Evolutionary conservation across 306 rosid genomes (phyloP).

Genomic region (Quercus alba): DNA sequence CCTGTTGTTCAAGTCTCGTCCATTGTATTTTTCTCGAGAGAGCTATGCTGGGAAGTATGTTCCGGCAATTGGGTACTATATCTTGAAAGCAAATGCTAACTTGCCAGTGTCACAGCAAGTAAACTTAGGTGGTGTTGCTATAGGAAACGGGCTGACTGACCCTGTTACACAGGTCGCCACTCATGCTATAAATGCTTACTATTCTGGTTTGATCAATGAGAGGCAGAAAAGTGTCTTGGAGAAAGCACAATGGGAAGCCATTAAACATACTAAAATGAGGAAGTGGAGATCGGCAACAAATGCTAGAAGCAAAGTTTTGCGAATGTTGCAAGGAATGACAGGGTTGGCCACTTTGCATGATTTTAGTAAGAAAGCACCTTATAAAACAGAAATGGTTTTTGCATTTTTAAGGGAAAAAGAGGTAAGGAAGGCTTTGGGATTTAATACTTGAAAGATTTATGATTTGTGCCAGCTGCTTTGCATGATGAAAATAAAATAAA

Average conservation of each 20-base stretch:
- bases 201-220: constrained; percentile 6
- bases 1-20: too few species aligned
- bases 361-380: constrained; percentile 38
- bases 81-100: too few species aligned
- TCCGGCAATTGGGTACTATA: too few species aligned
- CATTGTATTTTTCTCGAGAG: too few species aligned
- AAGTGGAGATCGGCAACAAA: constrained; percentile 55
- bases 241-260: constrained; percentile 44
- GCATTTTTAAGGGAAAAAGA: constrained; percentile 35
- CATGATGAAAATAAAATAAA: constrained; percentile 14
- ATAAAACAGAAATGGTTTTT: constrained; percentile 31
- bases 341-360: constrained; percentile 73
- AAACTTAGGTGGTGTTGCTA: too few species aligned
- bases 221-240: constrained; percentile 55
- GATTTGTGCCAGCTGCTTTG: constrained; percentile 40
- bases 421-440: constrained; percentile 49
- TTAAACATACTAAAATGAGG: constrained; percentile 17
- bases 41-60: too few species aligned
- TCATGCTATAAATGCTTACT: too few species aligned
- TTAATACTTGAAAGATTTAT: constrained; percentile 27
- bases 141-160: too few species aligned
- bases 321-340: constrained; percentile 36
- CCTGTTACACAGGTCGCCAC: too few species aligned
- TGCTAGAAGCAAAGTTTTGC: constrained; percentile 26
- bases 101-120: too few species aligned